Evolutionary conservation across 2,329 filamentous ascomycete genomes (phyloP).

Genomic region (Colletotrichum lentis): DNA sequence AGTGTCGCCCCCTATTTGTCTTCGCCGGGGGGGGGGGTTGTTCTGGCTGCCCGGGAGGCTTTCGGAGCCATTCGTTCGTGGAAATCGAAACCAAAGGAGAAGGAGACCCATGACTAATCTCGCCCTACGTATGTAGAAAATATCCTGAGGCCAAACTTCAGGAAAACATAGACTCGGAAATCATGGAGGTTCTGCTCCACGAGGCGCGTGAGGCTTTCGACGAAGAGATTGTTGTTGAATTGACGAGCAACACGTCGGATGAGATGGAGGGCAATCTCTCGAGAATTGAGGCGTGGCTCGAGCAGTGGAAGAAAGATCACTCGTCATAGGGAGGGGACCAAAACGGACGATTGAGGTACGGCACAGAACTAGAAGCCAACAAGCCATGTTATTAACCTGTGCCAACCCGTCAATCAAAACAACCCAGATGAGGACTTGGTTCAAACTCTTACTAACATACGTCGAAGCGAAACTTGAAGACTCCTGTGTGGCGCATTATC

Average conservation of each 20-base stretch:
- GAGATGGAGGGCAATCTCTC: conserved; percentile 91
- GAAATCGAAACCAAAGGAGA: background rate
- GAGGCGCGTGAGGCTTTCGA: conserved; percentile 90
- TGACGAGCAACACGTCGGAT: conserved; percentile 81
- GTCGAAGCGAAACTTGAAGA: background rate
- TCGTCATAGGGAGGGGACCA: conserved; percentile 2
- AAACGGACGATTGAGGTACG: conserved; percentile 40
- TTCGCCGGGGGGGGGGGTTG: too few species aligned
- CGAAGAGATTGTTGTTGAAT: conserved; percentile 85
- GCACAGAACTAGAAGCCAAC: background rate
- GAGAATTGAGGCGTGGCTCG: conserved; percentile 81
- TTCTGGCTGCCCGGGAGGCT: too few species aligned
- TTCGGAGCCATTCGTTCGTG: too few species aligned
- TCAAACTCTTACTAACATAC: background rate
- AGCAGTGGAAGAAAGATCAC: conserved; percentile 77
- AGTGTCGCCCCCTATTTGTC: background rate
- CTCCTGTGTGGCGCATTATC: too few species aligned
- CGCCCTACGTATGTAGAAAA: conserved; percentile 58
- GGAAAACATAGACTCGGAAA: conserved; percentile 96
- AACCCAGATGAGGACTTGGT: background rate
- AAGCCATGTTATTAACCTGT: background rate
- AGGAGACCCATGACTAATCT: background rate
- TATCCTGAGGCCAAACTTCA: conserved; percentile 89
- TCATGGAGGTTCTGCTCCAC: conserved; percentile 92
- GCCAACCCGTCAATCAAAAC: background rate